Evolutionary conservation across 768 basidiomycete species (phyloP), one percentile per base, ranked within the genome.

Genomic region (Rhizopogon rudus): DNA sequence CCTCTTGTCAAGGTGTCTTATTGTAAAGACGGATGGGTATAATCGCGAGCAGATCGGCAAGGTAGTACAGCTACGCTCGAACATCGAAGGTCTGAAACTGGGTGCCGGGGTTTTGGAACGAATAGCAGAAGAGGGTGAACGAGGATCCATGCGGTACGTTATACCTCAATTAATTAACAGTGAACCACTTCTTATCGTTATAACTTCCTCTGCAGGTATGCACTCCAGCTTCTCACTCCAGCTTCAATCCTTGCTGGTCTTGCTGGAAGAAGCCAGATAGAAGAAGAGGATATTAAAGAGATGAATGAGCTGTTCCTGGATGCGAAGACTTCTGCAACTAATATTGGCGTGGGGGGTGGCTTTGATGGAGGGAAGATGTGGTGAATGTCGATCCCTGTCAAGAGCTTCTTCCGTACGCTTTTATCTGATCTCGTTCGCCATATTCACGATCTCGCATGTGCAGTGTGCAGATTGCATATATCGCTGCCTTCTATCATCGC

Each of bases 291-390:
- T 69, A 85, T 98, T 48, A 79, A 81, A 35, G 94, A 98, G 78
- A 93, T 97, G 87, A 87, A 87, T 60, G 91, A 92, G 66, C 75
- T 99, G 33, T 99, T 99, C 78, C 76, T 98, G 63, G 95, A 98
- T 69, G 93, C 96, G 17, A 96, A 94, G 67, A 86, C 88, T 0
- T 81, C 80, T 54, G 86, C 86, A n/a, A 65, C 69, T 22, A 75
- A 80, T 57, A 83, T 84, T 37, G 70, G 71, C 60, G 77, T 70
- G 14, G 67, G 68, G 25, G 73, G 70, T 4, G 68, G 71, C 25
- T 73, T 68, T 51, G 62, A 67, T 40, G 72, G 73, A 17, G 61
- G 72, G 2, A 58, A 61, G 35, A 60, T 66, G 65, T 68, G 57
- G 73, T 53, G 28, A 5, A 14, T 58, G 22, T 22, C 42, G 57